A percentile compares a stretch with the other conserved stretches of the same genome.
Evolutionary conservation across 108 stramenopile species (phyloP).

Genomic region (Fistulifera pelliculosa): DNA sequence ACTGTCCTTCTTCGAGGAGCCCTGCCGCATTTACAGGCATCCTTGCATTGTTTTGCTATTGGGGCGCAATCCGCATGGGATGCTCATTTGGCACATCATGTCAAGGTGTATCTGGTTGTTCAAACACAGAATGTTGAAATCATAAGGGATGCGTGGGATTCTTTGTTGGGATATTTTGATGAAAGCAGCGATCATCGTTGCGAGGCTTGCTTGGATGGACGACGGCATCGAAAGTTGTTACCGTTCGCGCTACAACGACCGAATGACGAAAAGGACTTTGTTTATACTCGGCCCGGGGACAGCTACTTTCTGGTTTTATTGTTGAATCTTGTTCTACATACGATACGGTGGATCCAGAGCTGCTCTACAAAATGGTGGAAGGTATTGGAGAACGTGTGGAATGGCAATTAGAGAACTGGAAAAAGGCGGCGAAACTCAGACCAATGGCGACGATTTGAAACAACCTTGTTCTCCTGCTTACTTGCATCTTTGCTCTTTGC

Average conservation of each 20-base stretch:
- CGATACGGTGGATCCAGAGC: too few relatives aligned
- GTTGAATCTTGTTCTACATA: constrained; percentile 4
- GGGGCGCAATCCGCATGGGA: background rate
- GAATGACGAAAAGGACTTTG: constrained; percentile 14
- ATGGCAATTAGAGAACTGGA: constrained; percentile 32
- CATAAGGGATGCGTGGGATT: too few relatives aligned
- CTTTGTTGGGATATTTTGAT: too few relatives aligned
- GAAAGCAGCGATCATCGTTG: too few relatives aligned
- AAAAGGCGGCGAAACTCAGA: constrained; percentile 13
- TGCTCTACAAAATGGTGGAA: too few relatives aligned
- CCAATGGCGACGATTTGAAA: constrained; percentile 7
- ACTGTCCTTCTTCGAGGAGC: background rate
- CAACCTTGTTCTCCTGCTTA: constrained; percentile 12
- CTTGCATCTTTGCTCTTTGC: constrained; percentile 27
- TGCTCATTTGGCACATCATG: too few relatives aligned
- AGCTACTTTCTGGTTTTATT: constrained; percentile 20
- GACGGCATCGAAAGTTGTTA: background rate
- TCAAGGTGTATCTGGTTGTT: too few relatives aligned
- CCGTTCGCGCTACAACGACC: background rate
- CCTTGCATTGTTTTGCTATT: background rate
- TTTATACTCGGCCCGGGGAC: constrained; percentile 28
- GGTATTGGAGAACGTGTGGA: constrained; percentile 33
- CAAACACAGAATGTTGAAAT: too few relatives aligned
- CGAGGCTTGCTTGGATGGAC: too few relatives aligned
- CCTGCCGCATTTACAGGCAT: background rate